Base-by-base conservation (phyloP, 352 stramenopile species). In the Phytopythium chamaehyphon region DNA sequence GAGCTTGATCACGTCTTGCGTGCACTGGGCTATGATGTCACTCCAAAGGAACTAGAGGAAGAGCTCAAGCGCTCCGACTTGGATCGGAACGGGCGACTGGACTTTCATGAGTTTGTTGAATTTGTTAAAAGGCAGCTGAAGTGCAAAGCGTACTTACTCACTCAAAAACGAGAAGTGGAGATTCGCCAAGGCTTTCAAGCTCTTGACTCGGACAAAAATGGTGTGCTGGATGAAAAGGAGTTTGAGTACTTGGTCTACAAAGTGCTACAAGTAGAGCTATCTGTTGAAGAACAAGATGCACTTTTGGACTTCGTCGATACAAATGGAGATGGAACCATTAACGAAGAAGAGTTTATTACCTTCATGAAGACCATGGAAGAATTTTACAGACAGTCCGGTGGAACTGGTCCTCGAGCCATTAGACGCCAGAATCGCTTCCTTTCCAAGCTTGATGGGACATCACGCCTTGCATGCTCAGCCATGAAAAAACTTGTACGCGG, bases 171-270 rank as follows among this genome's bases (percentile, higher is more conserved):
- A 11, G 82, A 92, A 46, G 81, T 87, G 70, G 76, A 86, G 53
- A 84, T 92, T n/a, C 73, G 77, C 0, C 69, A 83, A 38, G 74
- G 75, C 3, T 92, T 92, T 35, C 65, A 92, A 47, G 70, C 71
- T 2, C 64, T 89, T 1, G 79, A 92, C 46, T 62, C 61, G 1
- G 73, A 87, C 59, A 79, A 84, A 19, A 88, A 86, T 33, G 76
- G 82, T 10, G 66, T 67, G 0, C 57, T 92, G 21, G 78, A 90
- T 23, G 70, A 85, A 28, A 72, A 83, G 26, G 76, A 92, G 55
- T 92, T 92, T 40, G 76, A 89, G 44, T 86, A 87, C 43, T 43
- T 89, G 9, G 65, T 90, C 16, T 85, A 87, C 51, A 84, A 90
- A 40, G 64, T 88, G 9, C 61, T 92, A 2, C 77, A 86, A 33